Conservation (phyloP, 2,329 filamentous ascomycete genomes). For the Fusarium denticulatum region DNA sequence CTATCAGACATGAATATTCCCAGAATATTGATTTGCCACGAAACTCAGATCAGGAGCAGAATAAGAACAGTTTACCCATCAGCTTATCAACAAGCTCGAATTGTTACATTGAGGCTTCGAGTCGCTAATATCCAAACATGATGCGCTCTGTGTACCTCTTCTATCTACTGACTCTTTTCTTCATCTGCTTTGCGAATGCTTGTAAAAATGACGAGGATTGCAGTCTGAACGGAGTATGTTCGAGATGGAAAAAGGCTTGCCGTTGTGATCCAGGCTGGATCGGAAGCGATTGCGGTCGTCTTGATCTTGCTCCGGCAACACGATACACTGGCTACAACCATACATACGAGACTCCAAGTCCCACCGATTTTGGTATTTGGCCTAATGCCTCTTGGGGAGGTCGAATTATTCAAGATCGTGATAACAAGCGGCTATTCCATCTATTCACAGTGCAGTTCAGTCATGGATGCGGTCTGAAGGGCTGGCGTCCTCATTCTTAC, state of each 20-base stretch:
- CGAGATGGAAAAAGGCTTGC: conserved; percentile 16
- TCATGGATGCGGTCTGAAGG: conserved; percentile 56
- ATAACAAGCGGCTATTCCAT: conserved; percentile 52
- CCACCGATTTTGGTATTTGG: background rate
- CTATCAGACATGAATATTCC: background rate
- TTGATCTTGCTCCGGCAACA: conserved; percentile 56
- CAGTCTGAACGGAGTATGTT: conserved; percentile 46
- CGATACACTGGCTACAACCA: conserved; percentile 57
- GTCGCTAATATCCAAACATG: background rate
- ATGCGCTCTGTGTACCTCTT: background rate
- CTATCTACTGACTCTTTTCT: background rate
- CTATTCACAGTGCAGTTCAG: conserved; percentile 58
- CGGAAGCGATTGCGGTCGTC: conserved; percentile 53
- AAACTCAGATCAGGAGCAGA: background rate
- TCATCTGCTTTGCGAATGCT: too few species aligned
- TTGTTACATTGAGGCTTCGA: too few species aligned
- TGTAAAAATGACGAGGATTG: conserved; percentile 44
- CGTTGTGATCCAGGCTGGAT: conserved; percentile 56
- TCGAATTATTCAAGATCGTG: conserved; percentile 55
- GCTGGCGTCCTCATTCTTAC: conserved; percentile 59
- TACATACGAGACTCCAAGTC: conserved; percentile 51
- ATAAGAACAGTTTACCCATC: fast-evolving
- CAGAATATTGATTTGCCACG: background rate
- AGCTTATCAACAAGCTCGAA: fast-evolving
- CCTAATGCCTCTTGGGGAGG: conserved; percentile 60